These are phyloP conservation scores for Chenopodium album DNA, from an alignment of 148 eudicot genomes.

Conservation along the genomic window DNA sequence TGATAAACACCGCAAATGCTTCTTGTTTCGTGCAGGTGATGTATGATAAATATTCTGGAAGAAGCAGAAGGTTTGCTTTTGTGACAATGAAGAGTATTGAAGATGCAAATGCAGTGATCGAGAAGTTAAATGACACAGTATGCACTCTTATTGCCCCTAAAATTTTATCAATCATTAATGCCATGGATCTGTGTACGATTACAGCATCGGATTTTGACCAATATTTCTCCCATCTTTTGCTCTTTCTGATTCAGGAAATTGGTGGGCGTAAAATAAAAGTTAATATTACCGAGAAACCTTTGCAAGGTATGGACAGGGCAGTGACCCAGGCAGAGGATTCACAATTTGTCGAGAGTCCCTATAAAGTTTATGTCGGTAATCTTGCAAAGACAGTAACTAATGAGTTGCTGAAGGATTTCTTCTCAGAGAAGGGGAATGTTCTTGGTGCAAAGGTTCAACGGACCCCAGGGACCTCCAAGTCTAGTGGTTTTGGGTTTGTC, in stretches of 20 bases:
- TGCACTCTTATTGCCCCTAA: conserved; percentile 9
- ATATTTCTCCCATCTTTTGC: background rate
- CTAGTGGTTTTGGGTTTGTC: conserved; percentile 86
- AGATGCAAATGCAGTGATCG: conserved; percentile 81
- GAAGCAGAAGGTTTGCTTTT: conserved; percentile 89
- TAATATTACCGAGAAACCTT: conserved; percentile 86
- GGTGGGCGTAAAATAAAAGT: conserved; percentile 87
- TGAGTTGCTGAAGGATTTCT: conserved; percentile 60
- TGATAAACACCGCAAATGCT: background rate
- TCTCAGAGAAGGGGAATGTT: conserved; percentile 81
- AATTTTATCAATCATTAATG: background rate
- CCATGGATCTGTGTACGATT: background rate
- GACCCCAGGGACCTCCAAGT: conserved; percentile 87
- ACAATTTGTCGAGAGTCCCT: conserved; percentile 73
- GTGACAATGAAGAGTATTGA: conserved; percentile 91
- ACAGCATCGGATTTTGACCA: background rate
- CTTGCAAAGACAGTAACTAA: conserved; percentile 88
- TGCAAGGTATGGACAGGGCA: conserved; percentile 38
- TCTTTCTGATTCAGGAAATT: conserved; percentile 46
- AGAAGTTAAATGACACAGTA: conserved; percentile 88
- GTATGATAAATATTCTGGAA: conserved; percentile 79
- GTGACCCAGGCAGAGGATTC: conserved; percentile 64
- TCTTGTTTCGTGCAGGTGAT: conserved; percentile 55
- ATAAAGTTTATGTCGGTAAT: conserved; percentile 91
- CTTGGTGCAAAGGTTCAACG: conserved; percentile 80